Evolutionary conservation across 2,329 filamentous ascomycete genomes (phyloP).

Genomic region (Fusarium sterilihyphosum): DNA sequence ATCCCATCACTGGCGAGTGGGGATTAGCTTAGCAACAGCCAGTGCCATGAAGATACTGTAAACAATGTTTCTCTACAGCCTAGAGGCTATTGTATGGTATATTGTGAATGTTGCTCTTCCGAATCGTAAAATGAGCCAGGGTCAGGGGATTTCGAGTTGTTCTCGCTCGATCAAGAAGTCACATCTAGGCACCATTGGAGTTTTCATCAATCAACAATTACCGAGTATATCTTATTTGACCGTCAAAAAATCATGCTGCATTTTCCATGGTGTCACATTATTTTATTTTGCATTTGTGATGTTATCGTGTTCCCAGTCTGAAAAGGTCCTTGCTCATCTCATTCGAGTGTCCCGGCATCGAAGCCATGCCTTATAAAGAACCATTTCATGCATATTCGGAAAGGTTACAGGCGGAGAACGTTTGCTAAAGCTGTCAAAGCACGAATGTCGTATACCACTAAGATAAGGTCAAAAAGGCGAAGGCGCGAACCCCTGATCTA

Average conservation of each 20-base stretch:
- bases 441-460: neutral
- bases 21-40: neutral
- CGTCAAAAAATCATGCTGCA: accelerated
- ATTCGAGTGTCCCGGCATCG: neutral
- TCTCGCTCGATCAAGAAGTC: neutral
- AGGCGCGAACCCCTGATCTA: neutral
- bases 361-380: neutral
- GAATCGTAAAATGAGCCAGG: neutral
- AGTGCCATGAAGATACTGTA: neutral
- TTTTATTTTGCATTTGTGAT: neutral
- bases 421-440: neutral
- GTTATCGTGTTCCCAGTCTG: neutral
- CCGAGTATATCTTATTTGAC: no score
- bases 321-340: neutral
- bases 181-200: neutral
- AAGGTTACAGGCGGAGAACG: neutral
- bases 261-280: no score
- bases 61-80: neutral
- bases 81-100: neutral
- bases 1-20: slow-evolving; percentile 13
- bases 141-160: neutral
- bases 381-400: neutral
- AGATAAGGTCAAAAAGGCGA: neutral
- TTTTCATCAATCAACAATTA: no score
- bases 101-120: neutral